These are phyloP conservation scores for Phytophthora fragariaefolia DNA, from an alignment of 352 stramenopile genomes.

Conservation along the genomic window DNA sequence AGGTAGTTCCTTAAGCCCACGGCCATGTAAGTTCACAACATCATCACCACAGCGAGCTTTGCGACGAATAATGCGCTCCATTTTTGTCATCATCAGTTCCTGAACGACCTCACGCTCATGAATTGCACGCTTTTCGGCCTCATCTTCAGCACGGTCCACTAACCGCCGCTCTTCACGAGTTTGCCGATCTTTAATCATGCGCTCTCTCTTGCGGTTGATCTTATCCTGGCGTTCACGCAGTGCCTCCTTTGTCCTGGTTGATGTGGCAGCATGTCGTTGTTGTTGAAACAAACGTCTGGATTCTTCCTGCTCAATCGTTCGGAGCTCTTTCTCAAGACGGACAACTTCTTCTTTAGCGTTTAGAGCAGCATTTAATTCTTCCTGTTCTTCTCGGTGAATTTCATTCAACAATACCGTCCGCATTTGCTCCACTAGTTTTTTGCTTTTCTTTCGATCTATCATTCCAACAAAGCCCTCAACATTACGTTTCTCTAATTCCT, in stretches of 20 bases:
- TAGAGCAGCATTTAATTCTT: slow-evolving; percentile 55
- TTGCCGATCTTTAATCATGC: slow-evolving; percentile 65
- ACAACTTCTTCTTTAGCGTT: slow-evolving; percentile 65
- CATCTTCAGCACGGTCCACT: slow-evolving; percentile 42
- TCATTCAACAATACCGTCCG: slow-evolving; percentile 42
- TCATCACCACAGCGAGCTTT: slow-evolving; percentile 67
- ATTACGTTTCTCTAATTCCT: slow-evolving; percentile 52
- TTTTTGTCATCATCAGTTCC: slow-evolving; percentile 62
- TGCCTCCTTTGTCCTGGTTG: slow-evolving; percentile 63
- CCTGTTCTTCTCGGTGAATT: slow-evolving; percentile 52
- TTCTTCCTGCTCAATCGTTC: slow-evolving; percentile 54
- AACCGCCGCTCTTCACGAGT: slow-evolving; percentile 61
- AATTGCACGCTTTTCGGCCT: slow-evolving; percentile 48
- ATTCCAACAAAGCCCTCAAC: slow-evolving; percentile 6
- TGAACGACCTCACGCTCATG: slow-evolving; percentile 60
- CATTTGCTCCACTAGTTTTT: slow-evolving; percentile 31
- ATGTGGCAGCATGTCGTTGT: slow-evolving; percentile 58
- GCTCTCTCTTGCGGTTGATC: slow-evolving; percentile 61
- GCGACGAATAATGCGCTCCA: slow-evolving; percentile 53
- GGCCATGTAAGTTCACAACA: slow-evolving; percentile 47
- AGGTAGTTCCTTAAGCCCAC: slow-evolving; percentile 48
- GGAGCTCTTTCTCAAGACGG: slow-evolving; percentile 49
- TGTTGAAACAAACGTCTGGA: slow-evolving; percentile 50
- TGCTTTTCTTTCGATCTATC: slow-evolving; percentile 18
- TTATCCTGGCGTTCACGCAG: slow-evolving; percentile 72